phyloP scores from a whole-genome alignment of 306 rosid genomes.

The Pyrus pyrifolia region DNA sequence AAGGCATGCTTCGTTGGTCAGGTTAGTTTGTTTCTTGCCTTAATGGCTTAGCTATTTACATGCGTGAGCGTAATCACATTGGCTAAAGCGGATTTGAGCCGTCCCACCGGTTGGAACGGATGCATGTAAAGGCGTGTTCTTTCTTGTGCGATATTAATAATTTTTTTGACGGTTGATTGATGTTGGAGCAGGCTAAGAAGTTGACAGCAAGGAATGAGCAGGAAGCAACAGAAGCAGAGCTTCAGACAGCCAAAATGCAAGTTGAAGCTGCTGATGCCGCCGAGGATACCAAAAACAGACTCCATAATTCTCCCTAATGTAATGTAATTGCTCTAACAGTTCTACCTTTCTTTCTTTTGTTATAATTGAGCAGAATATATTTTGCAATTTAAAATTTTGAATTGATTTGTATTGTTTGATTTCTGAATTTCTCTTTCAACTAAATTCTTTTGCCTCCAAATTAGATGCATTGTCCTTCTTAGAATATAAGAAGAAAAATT shows the following conservation, averaged over 20 bases:
- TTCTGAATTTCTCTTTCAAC: too few species aligned
- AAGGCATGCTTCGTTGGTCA: conserved; percentile 35
- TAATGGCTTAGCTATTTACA: too few species aligned
- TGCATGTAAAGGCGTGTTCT: too few species aligned
- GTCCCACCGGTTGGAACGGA: too few species aligned
- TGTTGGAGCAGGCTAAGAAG: conserved; percentile 23
- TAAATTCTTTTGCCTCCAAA: too few species aligned
- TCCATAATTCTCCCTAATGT: conserved; percentile 15
- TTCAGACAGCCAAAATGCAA: conserved; percentile 32
- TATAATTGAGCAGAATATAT: neutral
- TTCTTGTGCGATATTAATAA: too few species aligned
- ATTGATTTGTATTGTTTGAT: too few species aligned
- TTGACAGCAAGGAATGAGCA: conserved; percentile 30
- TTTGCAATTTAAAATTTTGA: neutral
- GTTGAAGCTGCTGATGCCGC: conserved; percentile 41
- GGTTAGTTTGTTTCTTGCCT: conserved; percentile 2
- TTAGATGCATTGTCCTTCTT: too few species aligned
- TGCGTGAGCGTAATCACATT: too few species aligned
- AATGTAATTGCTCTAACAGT: neutral
- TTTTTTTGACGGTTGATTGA: neutral
- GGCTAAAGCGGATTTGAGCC: too few species aligned
- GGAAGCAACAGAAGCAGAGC: conserved; percentile 38
- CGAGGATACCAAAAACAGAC: conserved; percentile 23
- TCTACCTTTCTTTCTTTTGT: neutral
- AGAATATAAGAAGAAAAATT: too few species aligned